Evolutionary conservation across 2,329 filamentous ascomycete genomes (phyloP).

Genomic region (Botrytis porri): DNA sequence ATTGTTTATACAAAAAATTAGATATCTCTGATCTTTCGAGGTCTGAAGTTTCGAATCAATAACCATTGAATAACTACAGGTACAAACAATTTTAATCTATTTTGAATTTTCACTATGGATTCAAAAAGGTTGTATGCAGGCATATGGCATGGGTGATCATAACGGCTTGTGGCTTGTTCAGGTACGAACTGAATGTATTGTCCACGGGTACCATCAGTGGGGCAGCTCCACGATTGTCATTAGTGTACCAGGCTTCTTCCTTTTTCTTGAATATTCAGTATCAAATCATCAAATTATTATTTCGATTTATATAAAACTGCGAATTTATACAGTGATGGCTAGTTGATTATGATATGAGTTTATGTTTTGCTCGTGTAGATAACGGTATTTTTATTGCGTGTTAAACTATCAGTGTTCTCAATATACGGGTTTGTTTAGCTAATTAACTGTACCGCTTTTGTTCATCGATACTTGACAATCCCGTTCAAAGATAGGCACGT

Average conservation of each 20-base stretch:
- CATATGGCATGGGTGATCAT: background rate
- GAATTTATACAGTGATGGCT: rapidly evolving
- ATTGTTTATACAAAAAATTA: background rate
- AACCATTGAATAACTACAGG: background rate
- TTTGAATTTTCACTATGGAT: background rate
- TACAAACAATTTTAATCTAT: background rate
- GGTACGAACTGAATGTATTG: background rate
- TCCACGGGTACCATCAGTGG: background rate
- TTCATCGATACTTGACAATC: background rate
- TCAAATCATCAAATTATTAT: background rate
- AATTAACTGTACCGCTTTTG: background rate
- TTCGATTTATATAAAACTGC: background rate
- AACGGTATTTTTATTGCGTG: background rate
- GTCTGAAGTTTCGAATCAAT: background rate
- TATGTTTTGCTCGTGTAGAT: background rate
- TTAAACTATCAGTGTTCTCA: background rate
- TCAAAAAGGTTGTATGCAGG: background rate
- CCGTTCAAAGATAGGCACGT: background rate
- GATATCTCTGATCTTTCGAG: background rate
- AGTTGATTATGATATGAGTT: rapidly evolving
- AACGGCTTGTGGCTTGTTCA: background rate
- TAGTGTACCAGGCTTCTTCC: background rate
- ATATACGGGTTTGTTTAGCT: background rate
- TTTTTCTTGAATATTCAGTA: background rate
- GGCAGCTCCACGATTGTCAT: background rate